Evolutionary conservation across 148 eudicot species (phyloP).

Genomic region (Camellia granthamiana): DNA sequence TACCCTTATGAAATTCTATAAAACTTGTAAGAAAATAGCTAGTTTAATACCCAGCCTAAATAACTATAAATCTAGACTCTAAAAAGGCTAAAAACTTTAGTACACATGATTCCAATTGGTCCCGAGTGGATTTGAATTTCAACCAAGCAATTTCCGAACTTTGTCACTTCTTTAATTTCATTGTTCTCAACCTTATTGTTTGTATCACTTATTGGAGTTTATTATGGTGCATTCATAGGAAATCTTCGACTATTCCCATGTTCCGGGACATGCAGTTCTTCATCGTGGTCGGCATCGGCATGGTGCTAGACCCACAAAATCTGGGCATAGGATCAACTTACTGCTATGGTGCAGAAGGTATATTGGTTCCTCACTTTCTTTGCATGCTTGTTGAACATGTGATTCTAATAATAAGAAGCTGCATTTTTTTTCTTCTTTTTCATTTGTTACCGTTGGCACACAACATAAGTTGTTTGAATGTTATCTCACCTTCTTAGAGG

Average conservation of each 20-base stretch:
- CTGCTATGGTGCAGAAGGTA: conserved; percentile 99
- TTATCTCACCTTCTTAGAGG: no score
- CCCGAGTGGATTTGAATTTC: no score
- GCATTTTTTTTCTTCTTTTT: background rate
- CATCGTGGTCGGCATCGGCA: conserved; percentile 99
- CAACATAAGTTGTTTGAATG: no score
- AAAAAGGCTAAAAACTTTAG: no score
- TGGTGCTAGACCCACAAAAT: conserved; percentile 94
- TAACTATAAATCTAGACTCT: no score
- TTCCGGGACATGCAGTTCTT: conserved; percentile 83
- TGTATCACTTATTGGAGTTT: conserved; percentile 11
- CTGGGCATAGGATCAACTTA: conserved; percentile 72
- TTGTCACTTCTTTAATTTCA: no score
- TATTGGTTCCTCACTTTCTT: conserved; percentile 5
- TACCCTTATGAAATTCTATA: no score
- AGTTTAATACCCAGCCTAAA: no score
- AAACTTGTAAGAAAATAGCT: no score
- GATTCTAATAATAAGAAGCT: background rate
- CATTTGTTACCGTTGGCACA: background rate
- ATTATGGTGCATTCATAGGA: conserved; percentile 47
- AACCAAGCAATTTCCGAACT: no score
- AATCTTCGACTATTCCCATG: conserved; percentile 78
- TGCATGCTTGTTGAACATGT: background rate
- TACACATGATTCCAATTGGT: no score
- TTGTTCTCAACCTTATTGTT: background rate